Evolutionary conservation across 2,329 filamentous ascomycete species (phyloP).

Genomic region (Verticillium dahliae): DNA sequence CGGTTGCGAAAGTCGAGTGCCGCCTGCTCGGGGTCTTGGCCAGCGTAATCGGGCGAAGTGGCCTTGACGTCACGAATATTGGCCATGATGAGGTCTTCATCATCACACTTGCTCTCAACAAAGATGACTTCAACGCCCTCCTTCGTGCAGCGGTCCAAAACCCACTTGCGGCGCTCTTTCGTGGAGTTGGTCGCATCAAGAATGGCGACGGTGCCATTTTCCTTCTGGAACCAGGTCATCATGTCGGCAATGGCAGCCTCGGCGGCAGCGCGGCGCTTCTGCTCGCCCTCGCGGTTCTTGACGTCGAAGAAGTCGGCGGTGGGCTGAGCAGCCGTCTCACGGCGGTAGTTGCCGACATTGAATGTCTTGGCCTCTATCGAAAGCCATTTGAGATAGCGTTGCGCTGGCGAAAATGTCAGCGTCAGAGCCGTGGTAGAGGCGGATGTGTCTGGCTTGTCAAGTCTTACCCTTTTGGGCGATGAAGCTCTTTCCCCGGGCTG

Average conservation of each 20-base stretch:
- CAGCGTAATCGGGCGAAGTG: constrained; percentile 88
- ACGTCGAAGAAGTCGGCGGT: constrained; percentile 94
- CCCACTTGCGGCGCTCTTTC: constrained; percentile 83
- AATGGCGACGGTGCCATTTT: constrained; percentile 80
- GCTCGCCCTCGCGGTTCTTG: constrained; percentile 83
- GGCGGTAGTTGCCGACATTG: constrained; percentile 95
- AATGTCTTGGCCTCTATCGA: constrained; percentile 91
- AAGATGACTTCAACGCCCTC: constrained; percentile 87
- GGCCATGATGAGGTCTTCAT: constrained; percentile 93
- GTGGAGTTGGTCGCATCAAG: constrained; percentile 97
- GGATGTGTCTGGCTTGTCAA: constrained; percentile 2
- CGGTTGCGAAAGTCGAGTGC: constrained; percentile 88
- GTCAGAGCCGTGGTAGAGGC: constrained; percentile 11
- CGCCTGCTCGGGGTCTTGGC: constrained; percentile 87
- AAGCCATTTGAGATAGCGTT: constrained; percentile 94
- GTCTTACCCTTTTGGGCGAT: constrained; percentile 89
- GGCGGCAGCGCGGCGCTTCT: constrained; percentile 78
- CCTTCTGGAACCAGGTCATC: constrained; percentile 79
- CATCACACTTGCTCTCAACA: constrained; percentile 94
- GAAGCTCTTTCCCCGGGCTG: constrained; percentile 91
- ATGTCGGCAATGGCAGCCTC: constrained; percentile 91
- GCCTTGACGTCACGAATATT: constrained; percentile 98
- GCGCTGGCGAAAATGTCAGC: constrained; percentile 46
- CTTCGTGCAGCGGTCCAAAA: constrained; percentile 68
- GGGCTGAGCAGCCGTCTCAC: constrained; percentile 82